Percentiles rank a stretch among this genome's conserved stretches.
phyloP scores from a whole-genome alignment of 352 stramenopile species.

The Pythium volutum region DNA sequence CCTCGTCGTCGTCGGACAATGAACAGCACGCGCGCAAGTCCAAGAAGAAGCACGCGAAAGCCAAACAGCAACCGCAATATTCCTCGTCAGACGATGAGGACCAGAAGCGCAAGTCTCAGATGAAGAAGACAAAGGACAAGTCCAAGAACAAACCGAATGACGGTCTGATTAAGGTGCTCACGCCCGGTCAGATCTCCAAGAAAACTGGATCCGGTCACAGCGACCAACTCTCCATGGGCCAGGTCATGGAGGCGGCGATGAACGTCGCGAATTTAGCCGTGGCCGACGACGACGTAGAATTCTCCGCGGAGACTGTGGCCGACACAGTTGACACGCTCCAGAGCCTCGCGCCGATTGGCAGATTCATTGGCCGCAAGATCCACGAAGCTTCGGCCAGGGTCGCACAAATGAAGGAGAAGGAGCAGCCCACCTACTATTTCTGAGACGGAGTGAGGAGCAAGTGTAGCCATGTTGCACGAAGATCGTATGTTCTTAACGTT shows the following conservation, averaged over 20 bases:
- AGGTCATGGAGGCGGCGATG: slow-evolving; percentile 12
- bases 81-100: slow-evolving; percentile 10
- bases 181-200: slow-evolving; percentile 22
- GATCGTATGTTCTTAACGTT: background rate
- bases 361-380: slow-evolving; percentile 23
- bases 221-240: slow-evolving; percentile 5
- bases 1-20: slow-evolving; percentile 13
- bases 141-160: background rate
- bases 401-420: slow-evolving; percentile 1
- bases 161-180: slow-evolving; percentile 12
- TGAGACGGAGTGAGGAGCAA: background rate
- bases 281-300: slow-evolving; percentile 5
- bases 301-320: slow-evolving; percentile 10
- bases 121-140: slow-evolving; percentile 6
- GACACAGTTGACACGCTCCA: slow-evolving; percentile 18
- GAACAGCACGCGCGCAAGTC: slow-evolving; percentile 4
- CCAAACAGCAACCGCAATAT: background rate
- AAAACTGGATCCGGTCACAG: slow-evolving; percentile 2
- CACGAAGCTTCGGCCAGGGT: slow-evolving; percentile 3
- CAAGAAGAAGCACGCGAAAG: slow-evolving; percentile 12
- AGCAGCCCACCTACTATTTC: slow-evolving; percentile 20
- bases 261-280: slow-evolving; percentile 14
- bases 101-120: slow-evolving; percentile 2
- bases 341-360: slow-evolving; percentile 20
- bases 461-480: slow-evolving; percentile 19